Evolutionary conservation across 192 early-diverging fungal genomes (phyloP), one percentile per base, ranked within the genome.

Genomic region (Entomortierella beljakovae): DNA sequence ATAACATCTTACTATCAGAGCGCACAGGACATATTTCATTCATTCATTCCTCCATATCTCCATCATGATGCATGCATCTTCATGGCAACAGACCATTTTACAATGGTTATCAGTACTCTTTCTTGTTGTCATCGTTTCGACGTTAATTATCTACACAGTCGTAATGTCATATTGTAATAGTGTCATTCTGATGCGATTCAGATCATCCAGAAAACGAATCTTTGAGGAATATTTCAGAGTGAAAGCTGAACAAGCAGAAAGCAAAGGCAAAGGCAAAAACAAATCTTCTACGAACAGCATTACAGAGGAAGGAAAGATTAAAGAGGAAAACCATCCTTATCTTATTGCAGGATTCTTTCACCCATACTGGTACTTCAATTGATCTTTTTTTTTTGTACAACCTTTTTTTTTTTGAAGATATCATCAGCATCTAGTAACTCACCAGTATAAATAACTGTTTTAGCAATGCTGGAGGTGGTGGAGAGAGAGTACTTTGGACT

Each of bases 401-500:
- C 52, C 16, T 35, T 40, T 51, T 53, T 28, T 51, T 48, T 29
- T 6, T 59, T 38, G 34, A 25, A 40, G 60, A 40, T 51, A 15
- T 51, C 20, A 18, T 51, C 7, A 43, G 37, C 31, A 68, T 42
- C 52, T 55, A 38, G 34, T 29, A 48, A 35, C 53, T 55, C 16
- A 20, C 22, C 53, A 1, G 35, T n/a, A 28, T 48, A 49, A 22
- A 33, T 28, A 5, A 13, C 3, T 26, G 2, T 8, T 20, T 22
- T 68, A 92, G 92, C 65, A 92, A 95, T 81, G 90, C 88, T 13
- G 95, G 95, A 50, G 98, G 97, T 34, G 98, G 98, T 22, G 98
- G 98, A 6, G 98, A 99, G 81, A 85, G 97, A 18, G 98, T 99
- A 0, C 85, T 99, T 8, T 99, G 98, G 98, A 91, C 88, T 0